Evolutionary conservation across 306 rosid genomes (phyloP).

Genomic region (Citrullus colocynthis): DNA sequence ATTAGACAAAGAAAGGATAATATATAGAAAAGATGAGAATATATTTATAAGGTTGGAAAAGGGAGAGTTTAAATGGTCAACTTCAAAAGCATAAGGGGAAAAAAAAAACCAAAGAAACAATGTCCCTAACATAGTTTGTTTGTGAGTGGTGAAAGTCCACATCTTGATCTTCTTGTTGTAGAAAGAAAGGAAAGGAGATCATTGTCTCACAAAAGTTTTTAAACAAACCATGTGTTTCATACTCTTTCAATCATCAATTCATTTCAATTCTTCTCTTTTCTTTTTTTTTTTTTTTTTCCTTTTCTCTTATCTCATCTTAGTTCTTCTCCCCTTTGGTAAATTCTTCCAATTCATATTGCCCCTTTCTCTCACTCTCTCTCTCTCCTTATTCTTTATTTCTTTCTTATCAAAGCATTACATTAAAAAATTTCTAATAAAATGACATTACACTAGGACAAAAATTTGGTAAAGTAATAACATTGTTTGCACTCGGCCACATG

Average conservation of each 20-base stretch:
- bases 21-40: too few species aligned
- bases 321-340: not conserved
- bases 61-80: not conserved
- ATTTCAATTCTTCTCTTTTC: not conserved
- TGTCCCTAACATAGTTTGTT: not conserved
- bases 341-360: not conserved
- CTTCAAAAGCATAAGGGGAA: not conserved
- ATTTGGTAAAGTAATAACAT: too few species aligned
- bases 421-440: too few species aligned
- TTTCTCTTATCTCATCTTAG: not conserved
- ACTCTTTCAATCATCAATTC: not conserved
- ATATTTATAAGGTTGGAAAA: too few species aligned
- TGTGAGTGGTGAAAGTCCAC: conserved; percentile 2
- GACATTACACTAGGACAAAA: too few species aligned
- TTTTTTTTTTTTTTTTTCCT: not conserved
- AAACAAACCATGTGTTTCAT: conserved; percentile 5
- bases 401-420: too few species aligned
- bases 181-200: not conserved
- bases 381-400: not conserved
- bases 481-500: too few species aligned
- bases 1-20: not conserved
- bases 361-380: too few species aligned
- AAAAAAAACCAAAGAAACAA: not conserved
- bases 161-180: not conserved
- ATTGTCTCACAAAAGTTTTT: conserved; percentile 1